Evolutionary conservation across 805 yeast genomes (phyloP), one percentile per base, ranked within the genome.

Genomic region (Kluyveromyces starmeri): DNA sequence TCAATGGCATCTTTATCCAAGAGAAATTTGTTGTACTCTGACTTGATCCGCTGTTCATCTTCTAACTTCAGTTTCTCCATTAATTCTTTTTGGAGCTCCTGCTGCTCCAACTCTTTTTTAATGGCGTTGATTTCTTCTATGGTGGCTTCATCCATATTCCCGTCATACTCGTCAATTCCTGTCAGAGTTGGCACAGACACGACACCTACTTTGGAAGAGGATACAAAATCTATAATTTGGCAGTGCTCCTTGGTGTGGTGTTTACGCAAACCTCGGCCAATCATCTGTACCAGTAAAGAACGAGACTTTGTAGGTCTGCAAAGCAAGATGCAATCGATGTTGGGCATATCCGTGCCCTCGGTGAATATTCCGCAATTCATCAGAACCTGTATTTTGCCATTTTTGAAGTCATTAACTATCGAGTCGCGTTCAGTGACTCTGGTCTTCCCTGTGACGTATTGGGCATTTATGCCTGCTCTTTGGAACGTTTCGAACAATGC

Each of bases 321-420:
- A 20, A 88, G 55, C 19, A 88, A 64, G 9, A 88, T 62, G 20
- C 85, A 77, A 50, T 88, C 96, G 37, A 86, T 80, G 41, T 77
- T 77, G 3, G 96, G 96, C 13, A 89, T 77, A 59, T 88, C 96
- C 0, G 96, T 85, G 0, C 97, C 97, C 54, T 88, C 97, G 0
- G 95, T 88, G 46, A 89, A 79, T 5, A 88, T 83, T 12, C 82
- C 84, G 53, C 95, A 92, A 50, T 89, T 89, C 61, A 92, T 70
- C 20, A 88, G 58, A 0, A 89, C 94, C 4, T 78, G 73, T 13
- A 83, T 65, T 11, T 67, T 51, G 0, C 92, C 86, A 0, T 58
- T 45, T 40, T 66, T 69, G 51, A 88, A 89, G 22, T 71, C 77
- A 5, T 61, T 55, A 2, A 86, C 57, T 0, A 75, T 64, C 2